These are phyloP conservation scores for Candida corydali DNA, from an alignment of 805 yeast genomes.

Conservation along the genomic window DNA sequence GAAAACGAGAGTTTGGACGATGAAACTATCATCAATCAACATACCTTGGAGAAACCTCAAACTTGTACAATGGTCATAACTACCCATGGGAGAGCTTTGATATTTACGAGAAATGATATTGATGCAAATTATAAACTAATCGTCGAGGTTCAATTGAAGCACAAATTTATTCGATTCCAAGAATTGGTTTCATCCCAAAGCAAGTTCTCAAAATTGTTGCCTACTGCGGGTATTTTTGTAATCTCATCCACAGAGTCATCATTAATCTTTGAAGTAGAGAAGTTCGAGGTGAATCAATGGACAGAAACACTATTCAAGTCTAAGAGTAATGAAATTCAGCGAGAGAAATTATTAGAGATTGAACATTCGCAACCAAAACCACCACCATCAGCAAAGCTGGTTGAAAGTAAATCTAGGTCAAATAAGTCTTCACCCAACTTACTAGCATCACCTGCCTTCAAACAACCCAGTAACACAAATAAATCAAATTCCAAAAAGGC, in stretches of 20 bases:
- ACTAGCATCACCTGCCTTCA: slow-evolving; percentile 20
- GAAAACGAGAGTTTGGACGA: slow-evolving; percentile 1
- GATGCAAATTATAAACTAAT: slow-evolving; percentile 43
- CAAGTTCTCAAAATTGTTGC: slow-evolving; percentile 24
- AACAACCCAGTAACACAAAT: neutral
- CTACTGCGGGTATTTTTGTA: slow-evolving; percentile 48
- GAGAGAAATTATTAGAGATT: slow-evolving; percentile 20
- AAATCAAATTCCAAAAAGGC: slow-evolving; percentile 2
- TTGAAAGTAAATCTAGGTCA: neutral
- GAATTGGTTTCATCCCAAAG: slow-evolving; percentile 47
- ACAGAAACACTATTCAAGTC: slow-evolving; percentile 49
- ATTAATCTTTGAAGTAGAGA: slow-evolving; percentile 54
- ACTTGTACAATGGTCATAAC: slow-evolving; percentile 57
- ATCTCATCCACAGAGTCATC: slow-evolving; percentile 53
- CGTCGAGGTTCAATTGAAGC: slow-evolving; percentile 52
- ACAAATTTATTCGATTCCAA: slow-evolving; percentile 51
- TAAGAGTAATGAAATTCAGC: slow-evolving; percentile 45
- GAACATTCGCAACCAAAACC: neutral
- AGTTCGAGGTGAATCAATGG: slow-evolving; percentile 53
- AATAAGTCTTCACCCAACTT: slow-evolving; percentile 18
- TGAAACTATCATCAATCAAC: slow-evolving; percentile 7
- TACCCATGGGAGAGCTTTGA: slow-evolving; percentile 56
- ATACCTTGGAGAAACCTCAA: slow-evolving; percentile 34
- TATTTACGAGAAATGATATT: slow-evolving; percentile 44
- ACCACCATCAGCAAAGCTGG: neutral